Conservation (phyloP, 768 basidiomycete genomes). For the Rhodotorula taiwanensis region DNA sequence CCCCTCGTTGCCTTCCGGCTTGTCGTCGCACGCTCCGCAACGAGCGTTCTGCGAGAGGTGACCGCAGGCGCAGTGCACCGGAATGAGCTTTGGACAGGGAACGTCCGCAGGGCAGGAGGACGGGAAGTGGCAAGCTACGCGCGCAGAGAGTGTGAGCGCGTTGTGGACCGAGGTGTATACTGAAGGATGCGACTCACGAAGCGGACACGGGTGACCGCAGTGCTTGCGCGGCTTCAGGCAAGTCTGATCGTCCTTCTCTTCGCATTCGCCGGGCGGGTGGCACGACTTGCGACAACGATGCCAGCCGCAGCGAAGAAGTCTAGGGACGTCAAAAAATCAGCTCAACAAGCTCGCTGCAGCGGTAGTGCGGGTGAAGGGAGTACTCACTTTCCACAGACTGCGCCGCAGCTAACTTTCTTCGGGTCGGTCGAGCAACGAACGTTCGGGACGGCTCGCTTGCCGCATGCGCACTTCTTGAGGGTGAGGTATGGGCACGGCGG, state of each 20-base stretch:
- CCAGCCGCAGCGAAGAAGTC: constrained; percentile 72
- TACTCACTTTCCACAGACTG: constrained; percentile 64
- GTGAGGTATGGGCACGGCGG: constrained; percentile 83
- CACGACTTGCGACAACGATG: constrained; percentile 79
- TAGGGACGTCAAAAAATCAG: constrained; percentile 37
- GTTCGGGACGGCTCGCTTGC: constrained; percentile 71
- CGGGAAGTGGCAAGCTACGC: constrained; percentile 79
- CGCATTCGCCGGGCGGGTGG: constrained; percentile 69
- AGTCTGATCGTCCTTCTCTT: constrained; percentile 57
- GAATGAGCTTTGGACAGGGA: constrained; percentile 81
- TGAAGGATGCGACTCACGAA: constrained; percentile 10
- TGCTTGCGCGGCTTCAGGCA: constrained; percentile 80
- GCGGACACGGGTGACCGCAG: constrained; percentile 27
- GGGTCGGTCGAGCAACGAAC: constrained; percentile 73
- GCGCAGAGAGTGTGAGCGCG: neutral
- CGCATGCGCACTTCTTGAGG: constrained; percentile 75
- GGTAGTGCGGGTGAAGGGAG: too few species aligned
- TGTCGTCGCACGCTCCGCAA: constrained; percentile 73
- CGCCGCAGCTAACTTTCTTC: constrained; percentile 72
- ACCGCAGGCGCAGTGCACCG: constrained; percentile 89
- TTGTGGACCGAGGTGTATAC: neutral
- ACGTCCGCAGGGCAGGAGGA: constrained; percentile 70
- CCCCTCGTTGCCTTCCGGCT: constrained; percentile 32
- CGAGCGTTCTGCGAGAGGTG: constrained; percentile 64
- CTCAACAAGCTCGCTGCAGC: neutral